These are phyloP conservation scores for Schoenoplectus triqueter DNA, from an alignment of 202 grass and related monocot species.

Conservation along the genomic window DNA sequence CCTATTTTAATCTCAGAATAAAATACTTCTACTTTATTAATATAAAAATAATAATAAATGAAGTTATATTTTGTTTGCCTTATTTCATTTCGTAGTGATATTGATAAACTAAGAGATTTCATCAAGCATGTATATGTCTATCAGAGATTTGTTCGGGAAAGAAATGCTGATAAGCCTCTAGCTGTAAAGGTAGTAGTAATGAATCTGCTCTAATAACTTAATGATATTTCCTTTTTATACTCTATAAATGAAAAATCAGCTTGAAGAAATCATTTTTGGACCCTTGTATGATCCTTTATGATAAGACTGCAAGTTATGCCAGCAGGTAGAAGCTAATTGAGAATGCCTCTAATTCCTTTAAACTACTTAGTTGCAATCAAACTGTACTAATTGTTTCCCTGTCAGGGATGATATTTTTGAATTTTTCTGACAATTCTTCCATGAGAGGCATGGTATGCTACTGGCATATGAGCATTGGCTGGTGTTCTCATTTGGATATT, in stretches of 20 bases:
- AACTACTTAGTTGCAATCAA: neutral
- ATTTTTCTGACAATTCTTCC: constrained; percentile 3
- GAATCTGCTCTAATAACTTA: constrained; percentile 11
- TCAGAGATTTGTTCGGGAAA: constrained; percentile 47
- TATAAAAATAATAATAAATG: constrained; percentile 30
- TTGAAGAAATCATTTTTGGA: constrained; percentile 13
- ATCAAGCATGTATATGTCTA: constrained; percentile 69
- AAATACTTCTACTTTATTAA: neutral
- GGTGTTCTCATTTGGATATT: constrained; percentile 9
- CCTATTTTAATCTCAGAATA: neutral
- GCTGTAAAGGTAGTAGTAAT: constrained; percentile 49
- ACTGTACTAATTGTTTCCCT: neutral
- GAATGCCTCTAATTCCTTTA: neutral
- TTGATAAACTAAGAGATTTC: constrained; percentile 60
- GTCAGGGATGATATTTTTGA: constrained; percentile 3
- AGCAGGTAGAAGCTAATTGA: neutral
- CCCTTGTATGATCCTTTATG: neutral
- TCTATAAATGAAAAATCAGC: neutral
- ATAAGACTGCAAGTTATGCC: neutral
- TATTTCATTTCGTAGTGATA: constrained; percentile 53
- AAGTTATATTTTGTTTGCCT: constrained; percentile 29
- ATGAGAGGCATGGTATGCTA: neutral
- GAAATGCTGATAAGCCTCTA: constrained; percentile 46
- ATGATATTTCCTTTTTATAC: neutral
- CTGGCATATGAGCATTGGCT: neutral